These are phyloP conservation scores for Protomyces lactucae-debilis DNA, from an alignment of 1,139 yeast genomes.

Conservation along the genomic window DNA sequence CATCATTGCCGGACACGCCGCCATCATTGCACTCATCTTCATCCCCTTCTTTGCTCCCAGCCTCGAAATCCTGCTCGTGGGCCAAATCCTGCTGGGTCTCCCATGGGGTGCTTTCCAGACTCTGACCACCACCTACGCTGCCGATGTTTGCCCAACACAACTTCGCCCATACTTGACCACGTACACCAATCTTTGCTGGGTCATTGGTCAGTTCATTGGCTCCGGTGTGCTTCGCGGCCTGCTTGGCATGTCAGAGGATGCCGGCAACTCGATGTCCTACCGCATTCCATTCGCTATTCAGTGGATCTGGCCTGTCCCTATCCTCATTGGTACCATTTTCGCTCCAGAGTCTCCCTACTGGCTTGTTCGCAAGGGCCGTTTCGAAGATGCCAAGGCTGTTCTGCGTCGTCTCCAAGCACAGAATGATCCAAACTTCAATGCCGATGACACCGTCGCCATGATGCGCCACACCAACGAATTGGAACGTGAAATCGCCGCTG, in stretches of 20 bases:
- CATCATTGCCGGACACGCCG: constrained; percentile 36
- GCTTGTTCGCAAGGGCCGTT: constrained; percentile 27
- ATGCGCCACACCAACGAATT: constrained; percentile 48
- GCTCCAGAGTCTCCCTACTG: constrained; percentile 32
- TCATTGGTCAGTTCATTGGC: constrained; percentile 46
- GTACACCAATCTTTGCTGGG: constrained; percentile 47
- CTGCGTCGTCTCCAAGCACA: constrained; percentile 6
- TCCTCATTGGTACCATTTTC: constrained; percentile 46
- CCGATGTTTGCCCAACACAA: constrained; percentile 48
- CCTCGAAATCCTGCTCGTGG: constrained; percentile 42
- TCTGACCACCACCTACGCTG: constrained; percentile 21
- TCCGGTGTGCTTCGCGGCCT: constrained; percentile 45
- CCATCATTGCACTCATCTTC: constrained; percentile 37
- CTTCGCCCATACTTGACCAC: constrained; percentile 46
- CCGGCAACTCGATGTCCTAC: constrained; percentile 40
- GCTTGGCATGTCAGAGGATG: constrained; percentile 27
- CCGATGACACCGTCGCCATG: constrained; percentile 43
- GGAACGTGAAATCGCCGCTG: constrained; percentile 42
- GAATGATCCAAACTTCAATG: constrained; percentile 30
- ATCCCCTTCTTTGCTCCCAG: constrained; percentile 45
- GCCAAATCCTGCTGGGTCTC: constrained; percentile 47
- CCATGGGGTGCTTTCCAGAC: constrained; percentile 33
- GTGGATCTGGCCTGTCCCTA: constrained; percentile 61
- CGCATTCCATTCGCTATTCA: constrained; percentile 52
- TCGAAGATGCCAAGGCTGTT: constrained; percentile 21